Percentiles rank a stretch among this genome's conserved stretches.
Conservation (phyloP, 2,329 filamentous ascomycete species). For the Fusarium sp. region DNA sequence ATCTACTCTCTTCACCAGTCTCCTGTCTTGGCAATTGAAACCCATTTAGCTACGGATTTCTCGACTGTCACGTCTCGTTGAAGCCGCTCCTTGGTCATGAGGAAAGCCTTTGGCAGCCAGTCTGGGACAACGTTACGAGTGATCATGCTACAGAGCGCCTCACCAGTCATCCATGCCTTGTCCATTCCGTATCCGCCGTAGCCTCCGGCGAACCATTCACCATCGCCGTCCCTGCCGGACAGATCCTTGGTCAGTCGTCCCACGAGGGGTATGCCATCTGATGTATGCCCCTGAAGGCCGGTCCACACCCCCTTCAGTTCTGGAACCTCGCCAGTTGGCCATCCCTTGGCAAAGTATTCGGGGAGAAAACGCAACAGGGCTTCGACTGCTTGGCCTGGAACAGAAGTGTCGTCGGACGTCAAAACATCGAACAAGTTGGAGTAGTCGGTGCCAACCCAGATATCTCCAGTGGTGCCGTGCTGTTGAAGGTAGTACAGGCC, state of each 20-base stretch:
- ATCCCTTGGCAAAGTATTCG: slow-evolving; percentile 48
- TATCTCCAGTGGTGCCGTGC: slow-evolving; percentile 49
- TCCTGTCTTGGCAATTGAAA: not conserved
- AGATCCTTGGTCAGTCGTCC: slow-evolving; percentile 53
- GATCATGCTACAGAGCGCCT: slow-evolving; percentile 49
- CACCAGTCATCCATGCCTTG: slow-evolving; percentile 61
- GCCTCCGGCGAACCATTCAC: slow-evolving; percentile 62
- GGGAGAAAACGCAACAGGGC: slow-evolving; percentile 54
- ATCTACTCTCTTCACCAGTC: not conserved
- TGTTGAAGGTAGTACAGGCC: slow-evolving; percentile 43
- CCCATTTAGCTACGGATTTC: not conserved
- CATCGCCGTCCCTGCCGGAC: slow-evolving; percentile 24
- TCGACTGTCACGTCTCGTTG: not conserved
- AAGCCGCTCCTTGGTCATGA: slow-evolving; percentile 21
- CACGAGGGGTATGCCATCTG: slow-evolving; percentile 61
- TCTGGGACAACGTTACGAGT: slow-evolving; percentile 37
- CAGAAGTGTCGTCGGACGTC: slow-evolving; percentile 56
- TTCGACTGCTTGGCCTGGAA: slow-evolving; percentile 49
- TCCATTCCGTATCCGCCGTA: slow-evolving; percentile 64
- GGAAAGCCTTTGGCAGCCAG: slow-evolving; percentile 34
- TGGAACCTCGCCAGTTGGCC: slow-evolving; percentile 43
- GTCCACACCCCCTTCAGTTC: slow-evolving; percentile 59
- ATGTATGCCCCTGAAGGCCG: slow-evolving; percentile 59
- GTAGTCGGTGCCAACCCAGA: slow-evolving; percentile 66
- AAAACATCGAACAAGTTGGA: slow-evolving; percentile 53